These are phyloP conservation scores for Vitellaria paradoxa DNA, from an alignment of 179 eudicot species.

Conservation along the genomic window DNA sequence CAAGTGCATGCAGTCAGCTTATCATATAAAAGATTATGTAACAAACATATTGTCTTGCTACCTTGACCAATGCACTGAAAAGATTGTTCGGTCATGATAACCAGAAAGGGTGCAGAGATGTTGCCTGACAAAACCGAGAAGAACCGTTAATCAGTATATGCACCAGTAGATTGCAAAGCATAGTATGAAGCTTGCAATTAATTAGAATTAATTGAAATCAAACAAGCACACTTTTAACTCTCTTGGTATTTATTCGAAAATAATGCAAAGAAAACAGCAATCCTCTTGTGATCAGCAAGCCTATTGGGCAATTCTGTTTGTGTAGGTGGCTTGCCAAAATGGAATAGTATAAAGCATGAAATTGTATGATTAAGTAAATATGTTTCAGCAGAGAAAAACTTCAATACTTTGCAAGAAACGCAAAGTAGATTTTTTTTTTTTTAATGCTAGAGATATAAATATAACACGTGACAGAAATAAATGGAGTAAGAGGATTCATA, in stretches of 20 bases:
- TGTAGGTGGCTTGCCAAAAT: background rate
- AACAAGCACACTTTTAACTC: background rate
- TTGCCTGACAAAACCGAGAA: constrained; percentile 50
- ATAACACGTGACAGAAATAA: too few species aligned
- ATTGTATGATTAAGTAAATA: background rate
- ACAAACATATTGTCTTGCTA: constrained; percentile 15
- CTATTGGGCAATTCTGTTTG: background rate
- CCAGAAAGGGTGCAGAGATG: constrained; percentile 89
- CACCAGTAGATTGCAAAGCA: constrained; percentile 3
- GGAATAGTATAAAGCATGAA: background rate
- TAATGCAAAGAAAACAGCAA: constrained; percentile 1
- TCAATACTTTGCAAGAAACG: background rate
- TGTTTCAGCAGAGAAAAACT: background rate
- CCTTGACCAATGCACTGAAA: constrained; percentile 96
- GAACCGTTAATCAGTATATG: background rate
- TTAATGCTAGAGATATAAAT: too few species aligned
- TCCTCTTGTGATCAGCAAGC: background rate
- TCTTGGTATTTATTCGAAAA: background rate
- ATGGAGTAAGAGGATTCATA: too few species aligned
- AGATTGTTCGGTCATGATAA: constrained; percentile 87
- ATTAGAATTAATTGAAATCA: background rate
- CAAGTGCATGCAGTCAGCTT: constrained; percentile 1
- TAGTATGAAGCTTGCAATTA: background rate
- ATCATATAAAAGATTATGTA: background rate
- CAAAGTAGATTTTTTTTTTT: too few species aligned